Base-by-base conservation (phyloP, 176 grass and related monocot species). In the Oryza coarctata region DNA sequence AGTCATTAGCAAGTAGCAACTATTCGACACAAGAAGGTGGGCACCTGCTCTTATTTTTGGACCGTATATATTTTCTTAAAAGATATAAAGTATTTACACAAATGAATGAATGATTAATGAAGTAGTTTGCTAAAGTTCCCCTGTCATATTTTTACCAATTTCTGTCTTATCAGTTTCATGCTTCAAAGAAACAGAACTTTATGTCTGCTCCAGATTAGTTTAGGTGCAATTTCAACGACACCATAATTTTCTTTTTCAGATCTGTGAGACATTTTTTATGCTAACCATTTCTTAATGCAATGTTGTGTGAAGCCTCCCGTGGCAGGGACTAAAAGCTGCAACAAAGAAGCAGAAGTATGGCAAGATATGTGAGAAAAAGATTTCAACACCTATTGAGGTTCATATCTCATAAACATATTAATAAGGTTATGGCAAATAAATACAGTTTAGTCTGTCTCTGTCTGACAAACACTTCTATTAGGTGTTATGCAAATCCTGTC, bases 271-370 rank as follows among this genome's bases (percentile, higher is more conserved):
- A 30, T 29, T 40, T 82, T 73, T 55, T 57, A 14, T 70, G 41
- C 72, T 88, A 86, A 75, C 61, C 84, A 41, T 58, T 83, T 66
- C 75, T 23, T 17, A 85, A 68, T 67, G 32, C 73, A 31, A 85
- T 90, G 47, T 28, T 73, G 33, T 72, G 28, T 84, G 33, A 83
- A 98, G 95, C 82, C 92, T 98, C 25, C 95, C 95, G 64, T 98
- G 95, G 95, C 95, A 98, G 73, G 95, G 95, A 63, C 57, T 98
- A 69, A 98, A 98, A 91, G 95, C 92, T 78, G 90, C 88, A 73
- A 98, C 95, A 70, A 98, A 98, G 83, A 86, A 92, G 68, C 90
- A 95, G 68, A 98, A 98, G 79, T 98, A 95, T 82, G 92, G 95
- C 65, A 98, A 95, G 76, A 98, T 98, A 84, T 90, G 92, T 71